phyloP scores from a whole-genome alignment of 345 rosid species.

The Brassica juncea region DNA sequence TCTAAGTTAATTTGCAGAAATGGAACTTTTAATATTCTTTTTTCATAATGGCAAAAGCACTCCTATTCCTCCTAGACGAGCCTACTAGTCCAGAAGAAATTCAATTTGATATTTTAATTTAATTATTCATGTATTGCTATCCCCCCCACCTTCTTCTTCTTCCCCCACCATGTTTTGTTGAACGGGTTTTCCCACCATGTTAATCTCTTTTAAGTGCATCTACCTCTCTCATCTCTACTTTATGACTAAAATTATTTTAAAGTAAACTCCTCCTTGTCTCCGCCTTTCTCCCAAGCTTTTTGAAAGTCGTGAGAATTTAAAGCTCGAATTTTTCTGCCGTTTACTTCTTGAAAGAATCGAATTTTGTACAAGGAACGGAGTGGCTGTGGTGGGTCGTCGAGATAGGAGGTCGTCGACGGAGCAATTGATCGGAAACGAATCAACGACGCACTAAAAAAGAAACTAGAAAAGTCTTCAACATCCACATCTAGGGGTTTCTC shows the following conservation, averaged over 20 bases:
- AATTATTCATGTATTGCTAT: too few relatives aligned
- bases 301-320: slow-evolving; percentile 27
- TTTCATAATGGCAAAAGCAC: too few relatives aligned
- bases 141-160: too few relatives aligned
- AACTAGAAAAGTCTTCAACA: slow-evolving; percentile 56
- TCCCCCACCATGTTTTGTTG: too few relatives aligned
- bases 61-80: too few relatives aligned
- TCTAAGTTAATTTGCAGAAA: too few relatives aligned
- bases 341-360: not conserved
- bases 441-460: slow-evolving; percentile 85
- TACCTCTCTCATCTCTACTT: slow-evolving; percentile 17
- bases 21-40: too few relatives aligned
- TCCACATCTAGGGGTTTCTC: slow-evolving; percentile 48
- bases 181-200: too few relatives aligned
- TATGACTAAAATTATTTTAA: not conserved
- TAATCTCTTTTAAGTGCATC: too few relatives aligned
- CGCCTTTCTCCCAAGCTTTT: slow-evolving; percentile 31
- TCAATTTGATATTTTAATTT: too few relatives aligned
- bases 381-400: slow-evolving; percentile 33
- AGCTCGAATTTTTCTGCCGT: not conserved
- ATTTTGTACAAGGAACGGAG: slow-evolving; percentile 51
- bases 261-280: slow-evolving; percentile 51
- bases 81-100: too few relatives aligned
- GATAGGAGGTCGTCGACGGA: slow-evolving; percentile 41
- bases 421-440: slow-evolving; percentile 84